phyloP scores from a whole-genome alignment of 2,329 filamentous ascomycete species.

The Trichoderma atrobrunneum region DNA sequence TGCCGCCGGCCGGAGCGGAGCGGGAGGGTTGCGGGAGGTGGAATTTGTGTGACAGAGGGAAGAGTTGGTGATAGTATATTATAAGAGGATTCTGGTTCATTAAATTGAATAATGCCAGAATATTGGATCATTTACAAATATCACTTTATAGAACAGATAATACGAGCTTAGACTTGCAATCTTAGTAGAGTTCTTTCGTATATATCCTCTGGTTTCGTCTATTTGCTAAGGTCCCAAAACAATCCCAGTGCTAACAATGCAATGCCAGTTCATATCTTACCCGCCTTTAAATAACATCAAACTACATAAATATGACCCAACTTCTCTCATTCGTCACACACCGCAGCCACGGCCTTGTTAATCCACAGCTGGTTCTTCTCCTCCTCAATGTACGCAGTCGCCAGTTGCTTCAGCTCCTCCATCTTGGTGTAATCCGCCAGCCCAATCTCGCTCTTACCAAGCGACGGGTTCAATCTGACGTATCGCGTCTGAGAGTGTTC shows the following conservation, averaged over 20 bases:
- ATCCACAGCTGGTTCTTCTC: constrained; percentile 2
- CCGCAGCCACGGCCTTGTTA: constrained; percentile 6
- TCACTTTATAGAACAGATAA: neutral
- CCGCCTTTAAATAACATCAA: neutral
- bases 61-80: neutral
- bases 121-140: neutral
- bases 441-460: neutral
- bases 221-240: neutral
- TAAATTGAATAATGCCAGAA: neutral
- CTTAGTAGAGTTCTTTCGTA: neutral
- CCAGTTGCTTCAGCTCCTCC: constrained; percentile 4
- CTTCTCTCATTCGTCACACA: neutral
- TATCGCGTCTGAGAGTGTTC: neutral
- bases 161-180: neutral
- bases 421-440: constrained; percentile 12
- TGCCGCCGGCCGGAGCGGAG: neutral
- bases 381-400: neutral
- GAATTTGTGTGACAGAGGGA: neutral
- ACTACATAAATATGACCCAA: neutral
- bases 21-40: neutral
- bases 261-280: neutral
- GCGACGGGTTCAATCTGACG: neutral
- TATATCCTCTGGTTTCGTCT: neutral
- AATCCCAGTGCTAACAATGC: neutral
- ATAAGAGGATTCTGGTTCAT: too few relatives aligned